These are phyloP conservation scores for Sparassis latifolia DNA, from an alignment of 1,284 basidiomycete genomes.

Conservation along the genomic window DNA sequence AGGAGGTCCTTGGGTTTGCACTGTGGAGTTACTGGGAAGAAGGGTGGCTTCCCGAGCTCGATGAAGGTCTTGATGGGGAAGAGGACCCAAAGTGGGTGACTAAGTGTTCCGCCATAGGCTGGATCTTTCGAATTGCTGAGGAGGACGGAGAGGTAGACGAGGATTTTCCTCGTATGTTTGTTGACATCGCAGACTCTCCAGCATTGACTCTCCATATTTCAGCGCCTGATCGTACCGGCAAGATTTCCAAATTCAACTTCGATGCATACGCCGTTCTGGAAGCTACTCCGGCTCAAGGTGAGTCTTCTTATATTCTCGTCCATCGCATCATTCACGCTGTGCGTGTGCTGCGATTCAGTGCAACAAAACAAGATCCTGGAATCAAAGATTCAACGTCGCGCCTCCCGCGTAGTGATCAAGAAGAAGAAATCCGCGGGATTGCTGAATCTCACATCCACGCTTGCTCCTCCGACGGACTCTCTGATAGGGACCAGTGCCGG, in stretches of 20 bases:
- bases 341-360: conserved; percentile 37
- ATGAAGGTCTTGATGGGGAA: conserved; percentile 54
- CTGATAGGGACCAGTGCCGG: conserved; percentile 27
- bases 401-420: conserved; percentile 59
- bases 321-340: conserved; percentile 1
- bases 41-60: conserved; percentile 71
- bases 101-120: conserved; percentile 73
- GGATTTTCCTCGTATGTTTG: conserved; percentile 83
- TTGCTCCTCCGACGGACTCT: conserved; percentile 25
- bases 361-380: conserved; percentile 79
- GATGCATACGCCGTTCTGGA: conserved; percentile 86
- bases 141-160: conserved; percentile 98
- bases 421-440: conserved; percentile 46
- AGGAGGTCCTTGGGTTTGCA: conserved; percentile 93
- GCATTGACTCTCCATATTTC: neutral
- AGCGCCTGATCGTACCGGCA: conserved; percentile 87
- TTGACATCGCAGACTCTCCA: neutral
- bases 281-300: conserved; percentile 73
- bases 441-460: conserved; percentile 17
- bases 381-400: conserved; percentile 69
- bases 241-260: conserved; percentile 85
- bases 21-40: conserved; percentile 92
- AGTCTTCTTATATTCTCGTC: conserved; percentile 11
- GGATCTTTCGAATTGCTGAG: conserved; percentile 95
- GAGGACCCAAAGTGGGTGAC: conserved; percentile 58